These are phyloP conservation scores for Populus tomentosa DNA, from an alignment of 441 rosid species.

Conservation along the genomic window DNA sequence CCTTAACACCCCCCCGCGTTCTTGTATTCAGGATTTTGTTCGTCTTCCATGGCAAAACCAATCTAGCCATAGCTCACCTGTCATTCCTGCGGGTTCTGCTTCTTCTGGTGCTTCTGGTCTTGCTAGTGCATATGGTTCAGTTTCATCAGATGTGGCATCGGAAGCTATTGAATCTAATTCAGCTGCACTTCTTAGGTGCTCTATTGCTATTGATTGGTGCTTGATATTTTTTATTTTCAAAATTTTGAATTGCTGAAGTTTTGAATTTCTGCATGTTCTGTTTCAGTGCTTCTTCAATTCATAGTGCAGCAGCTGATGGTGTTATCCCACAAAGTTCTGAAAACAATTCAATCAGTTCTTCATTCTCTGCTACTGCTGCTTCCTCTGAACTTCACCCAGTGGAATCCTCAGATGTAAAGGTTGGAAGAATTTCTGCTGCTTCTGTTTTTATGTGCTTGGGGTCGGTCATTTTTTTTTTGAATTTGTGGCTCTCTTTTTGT, in stretches of 20 bases:
- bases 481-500: neutral
- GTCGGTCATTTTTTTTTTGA: neutral
- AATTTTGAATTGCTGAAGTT: conserved; percentile 1
- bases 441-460: conserved; percentile 12
- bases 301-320: conserved; percentile 50
- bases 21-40: conserved; percentile 75
- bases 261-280: conserved; percentile 7
- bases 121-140: conserved; percentile 48
- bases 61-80: conserved; percentile 65
- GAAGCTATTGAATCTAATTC: conserved; percentile 60
- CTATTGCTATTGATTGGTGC: neutral
- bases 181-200: conserved; percentile 59
- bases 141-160: conserved; percentile 54
- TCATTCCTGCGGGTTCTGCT: conserved; percentile 49
- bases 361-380: conserved; percentile 46
- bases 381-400: conserved; percentile 49
- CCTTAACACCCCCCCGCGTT: neutral
- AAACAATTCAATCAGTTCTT: conserved; percentile 35
- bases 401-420: conserved; percentile 59
- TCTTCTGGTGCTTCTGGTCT: conserved; percentile 51
- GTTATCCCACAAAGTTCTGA: conserved; percentile 45
- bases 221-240: neutral
- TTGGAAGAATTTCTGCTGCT: conserved; percentile 22
- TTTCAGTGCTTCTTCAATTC: conserved; percentile 55
- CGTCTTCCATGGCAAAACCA: conserved; percentile 98